A percentile compares a stretch with the other conserved stretches of the same genome.
Conservation (phyloP, 352 stramenopile genomes). For the Globisporangium sylvaticum region DNA sequence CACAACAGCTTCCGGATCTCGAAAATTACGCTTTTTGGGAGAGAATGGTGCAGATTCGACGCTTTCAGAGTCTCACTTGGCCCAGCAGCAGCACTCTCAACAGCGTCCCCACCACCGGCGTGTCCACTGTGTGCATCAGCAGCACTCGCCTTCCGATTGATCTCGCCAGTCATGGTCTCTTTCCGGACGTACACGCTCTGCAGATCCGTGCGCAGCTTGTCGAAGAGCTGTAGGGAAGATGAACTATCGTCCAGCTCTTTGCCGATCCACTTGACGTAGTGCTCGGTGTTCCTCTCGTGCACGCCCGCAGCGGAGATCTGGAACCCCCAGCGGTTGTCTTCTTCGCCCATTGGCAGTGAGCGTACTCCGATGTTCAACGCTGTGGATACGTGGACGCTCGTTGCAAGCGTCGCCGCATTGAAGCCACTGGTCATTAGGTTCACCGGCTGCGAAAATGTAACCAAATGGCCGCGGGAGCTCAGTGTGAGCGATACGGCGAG, state of each 20-base stretch:
- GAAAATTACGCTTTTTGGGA: slow-evolving; percentile 24
- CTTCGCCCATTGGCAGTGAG: slow-evolving; percentile 46
- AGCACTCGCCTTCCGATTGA: slow-evolving; percentile 16
- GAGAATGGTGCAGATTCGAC: background rate
- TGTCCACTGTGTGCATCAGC: background rate
- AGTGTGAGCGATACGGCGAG: slow-evolving; percentile 43
- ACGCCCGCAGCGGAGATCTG: slow-evolving; percentile 36
- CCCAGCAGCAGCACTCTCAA: slow-evolving; percentile 5
- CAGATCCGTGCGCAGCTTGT: slow-evolving; percentile 51
- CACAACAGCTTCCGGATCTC: slow-evolving; percentile 49
- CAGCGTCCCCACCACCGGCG: background rate
- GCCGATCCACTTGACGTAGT: slow-evolving; percentile 61
- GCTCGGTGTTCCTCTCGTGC: slow-evolving; percentile 46
- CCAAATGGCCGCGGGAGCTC: slow-evolving; percentile 41
- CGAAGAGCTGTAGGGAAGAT: slow-evolving; percentile 25
- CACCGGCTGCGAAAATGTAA: slow-evolving; percentile 50
- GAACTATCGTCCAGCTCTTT: slow-evolving; percentile 20
- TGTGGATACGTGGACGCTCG: slow-evolving; percentile 23
- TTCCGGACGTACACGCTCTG: slow-evolving; percentile 53
- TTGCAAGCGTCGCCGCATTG: slow-evolving; percentile 18
- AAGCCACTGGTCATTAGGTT: slow-evolving; percentile 46
- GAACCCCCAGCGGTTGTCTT: slow-evolving; percentile 53
- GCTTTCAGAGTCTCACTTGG: background rate
- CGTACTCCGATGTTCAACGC: slow-evolving; percentile 33
- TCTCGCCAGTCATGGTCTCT: slow-evolving; percentile 30